Evolutionary conservation across 108 stramenopile species (phyloP), one percentile per base, ranked within the genome.

Genomic region (Thalassiosira profunda): DNA sequence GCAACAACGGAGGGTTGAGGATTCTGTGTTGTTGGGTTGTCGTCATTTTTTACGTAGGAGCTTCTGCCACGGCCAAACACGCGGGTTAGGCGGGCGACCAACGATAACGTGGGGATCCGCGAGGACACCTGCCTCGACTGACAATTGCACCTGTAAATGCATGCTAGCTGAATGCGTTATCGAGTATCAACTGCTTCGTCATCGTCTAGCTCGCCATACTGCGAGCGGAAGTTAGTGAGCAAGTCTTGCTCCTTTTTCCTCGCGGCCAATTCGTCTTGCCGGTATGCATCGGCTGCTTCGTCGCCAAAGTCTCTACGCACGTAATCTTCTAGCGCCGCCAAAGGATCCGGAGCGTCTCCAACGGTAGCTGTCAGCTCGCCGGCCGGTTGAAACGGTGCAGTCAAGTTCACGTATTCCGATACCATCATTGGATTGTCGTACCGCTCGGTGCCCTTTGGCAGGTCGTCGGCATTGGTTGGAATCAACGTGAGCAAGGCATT

Each of bases 231-330:
- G 35, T 67, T 37, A 6, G 40, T 48, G 18, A 67, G 44, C 62
- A 62, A 49, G 7, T 68, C 46, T 48, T 58, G 58, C 38, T 76
- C 75, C 43, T 76, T 69, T 40, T 25, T 20, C 26, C 67, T 30
- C 34, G 38, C 40, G 34, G 54, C 60, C 1, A 69, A 54, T 41
- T 76, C 75, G 12, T 69, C 41, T 28, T 63, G 35, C 12, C 67
- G 60, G 34, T 58, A 76, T 7, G 67, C 67, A 48, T 63, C 75
- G 11, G 75, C 75, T 15, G 75, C 75, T 47, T 76, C 41, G 5
- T 76, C 67, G 20, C 75, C 75, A 60, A 51, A 76, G 37, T 76
- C 64, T 37, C 30, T 68, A 4, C 75, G 59, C 6, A 66, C 59
- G 49, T 69, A 76, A 5, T 69, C 75, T 53, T 76, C 75, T 30